Conservation (phyloP, 1,284 basidiomycete species). For the Cryptococcus sp. region DNA sequence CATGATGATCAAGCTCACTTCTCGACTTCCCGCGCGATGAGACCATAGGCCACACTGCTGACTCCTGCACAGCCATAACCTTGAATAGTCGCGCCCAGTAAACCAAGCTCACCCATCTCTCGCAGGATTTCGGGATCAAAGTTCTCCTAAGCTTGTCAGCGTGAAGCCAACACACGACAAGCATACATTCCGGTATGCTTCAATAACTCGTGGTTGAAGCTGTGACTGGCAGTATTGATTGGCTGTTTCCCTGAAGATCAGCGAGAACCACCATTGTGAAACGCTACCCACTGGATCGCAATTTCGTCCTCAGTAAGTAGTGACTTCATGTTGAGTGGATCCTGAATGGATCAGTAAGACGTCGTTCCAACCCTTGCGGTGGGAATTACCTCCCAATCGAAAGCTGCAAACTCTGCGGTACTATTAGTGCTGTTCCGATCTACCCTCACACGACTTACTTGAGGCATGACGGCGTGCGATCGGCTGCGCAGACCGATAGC, state of each 20-base stretch:
- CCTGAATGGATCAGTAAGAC: constrained; percentile 41
- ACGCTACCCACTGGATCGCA: constrained; percentile 66
- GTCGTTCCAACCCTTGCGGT: not conserved
- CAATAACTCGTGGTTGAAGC: constrained; percentile 74
- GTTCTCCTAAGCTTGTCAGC: constrained; percentile 51
- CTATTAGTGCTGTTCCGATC: not conserved
- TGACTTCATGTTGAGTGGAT: constrained; percentile 69
- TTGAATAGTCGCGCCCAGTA: constrained; percentile 85
- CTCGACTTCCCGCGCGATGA: constrained; percentile 91
- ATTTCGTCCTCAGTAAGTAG: constrained; percentile 85
- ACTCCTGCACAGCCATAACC: constrained; percentile 96
- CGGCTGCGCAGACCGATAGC: not conserved
- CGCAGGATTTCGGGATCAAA: constrained; percentile 74
- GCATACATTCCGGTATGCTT: constrained; percentile 84
- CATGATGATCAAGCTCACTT: constrained; percentile 51
- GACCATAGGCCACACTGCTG: constrained; percentile 84
- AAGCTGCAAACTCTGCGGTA: constrained; percentile 53
- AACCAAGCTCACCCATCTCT: constrained; percentile 88
- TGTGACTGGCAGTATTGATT: constrained; percentile 79
- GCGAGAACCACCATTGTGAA: not conserved
- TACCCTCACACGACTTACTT: not conserved
- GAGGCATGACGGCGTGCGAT: not conserved
- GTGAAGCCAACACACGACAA: not conserved
- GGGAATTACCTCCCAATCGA: constrained; percentile 62
- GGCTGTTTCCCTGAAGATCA: constrained; percentile 59